Base-by-base conservation (phyloP, 805 yeast species). In the Maudiozyma turicensis region DNA sequence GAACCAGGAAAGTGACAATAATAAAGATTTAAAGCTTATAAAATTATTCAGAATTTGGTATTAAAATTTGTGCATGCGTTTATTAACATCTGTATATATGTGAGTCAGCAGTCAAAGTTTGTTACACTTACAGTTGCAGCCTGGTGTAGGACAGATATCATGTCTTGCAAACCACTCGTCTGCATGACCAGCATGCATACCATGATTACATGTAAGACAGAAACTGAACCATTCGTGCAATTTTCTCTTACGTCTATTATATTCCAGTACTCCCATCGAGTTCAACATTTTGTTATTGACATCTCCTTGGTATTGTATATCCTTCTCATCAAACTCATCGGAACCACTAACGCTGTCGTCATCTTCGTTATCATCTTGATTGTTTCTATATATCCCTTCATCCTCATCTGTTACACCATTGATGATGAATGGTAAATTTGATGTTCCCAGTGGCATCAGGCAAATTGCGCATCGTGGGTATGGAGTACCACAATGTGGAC, bases 151-250 rank as follows among this genome's bases (percentile, higher is more conserved):
- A 60, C 99, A 91, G 1, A 86, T 78, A 49, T 77, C 78, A 58
- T 90, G 95, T 63, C 82, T 83, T 29, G 83, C 76, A 64, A 91
- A 91, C 99, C 99, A 91, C 59, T 90, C 95, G 54, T 86, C 89
- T 0, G 97, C 97, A 64, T 91, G 99, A 4, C 85, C 89, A 0
- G 95, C 89, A 68, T 91, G 99, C 78, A 82, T 82, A 0, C 96
- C 95, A 59, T 91, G 99, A 61, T 85, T 87, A 63, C 99, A 91
- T 34, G 82, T 78, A 54, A 91, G 68, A 60, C 99, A 91, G 67
- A 88, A 88, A 56, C 93, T 86, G 56, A 91, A 89, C 95, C 96
- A 88, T 53, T 84, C 84, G 51, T 80, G 76, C 62, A 85, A 78
- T 51, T 57, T 56, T 38, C 62, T 43, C 35, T 53, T 52, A 41